Conservation (phyloP, 2,329 filamentous ascomycete species). For the Incumbomyces lentus region DNA sequence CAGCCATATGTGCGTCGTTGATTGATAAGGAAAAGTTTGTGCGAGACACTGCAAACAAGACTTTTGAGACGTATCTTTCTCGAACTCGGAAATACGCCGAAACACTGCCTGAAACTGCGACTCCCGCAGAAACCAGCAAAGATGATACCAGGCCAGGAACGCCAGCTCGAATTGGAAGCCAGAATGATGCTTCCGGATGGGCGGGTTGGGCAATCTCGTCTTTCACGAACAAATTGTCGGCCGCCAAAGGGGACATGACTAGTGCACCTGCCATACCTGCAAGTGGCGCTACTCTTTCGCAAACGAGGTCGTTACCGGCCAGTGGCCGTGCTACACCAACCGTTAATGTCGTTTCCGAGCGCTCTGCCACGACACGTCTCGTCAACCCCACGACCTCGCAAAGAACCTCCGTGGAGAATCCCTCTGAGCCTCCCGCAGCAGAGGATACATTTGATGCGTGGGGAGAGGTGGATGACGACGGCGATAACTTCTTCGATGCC, state of each 20-base stretch:
- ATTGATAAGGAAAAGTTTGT: slow-evolving; percentile 94
- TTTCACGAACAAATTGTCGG: slow-evolving; percentile 86
- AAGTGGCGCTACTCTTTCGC: slow-evolving; percentile 24
- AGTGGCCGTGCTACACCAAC: slow-evolving; percentile 26
- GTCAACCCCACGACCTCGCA: slow-evolving; percentile 10
- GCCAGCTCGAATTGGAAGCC: slow-evolving; percentile 61
- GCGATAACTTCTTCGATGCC: slow-evolving; percentile 38
- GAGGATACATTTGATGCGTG: slow-evolving; percentile 63
- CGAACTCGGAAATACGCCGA: slow-evolving; percentile 69
- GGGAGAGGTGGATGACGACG: slow-evolving; percentile 55
- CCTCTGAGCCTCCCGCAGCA: slow-evolving; percentile 37
- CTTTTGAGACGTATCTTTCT: slow-evolving; percentile 73
- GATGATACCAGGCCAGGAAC: slow-evolving; percentile 32
- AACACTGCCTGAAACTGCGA: slow-evolving; percentile 66
- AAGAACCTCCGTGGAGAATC: slow-evolving; percentile 13
- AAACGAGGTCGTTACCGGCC: slow-evolving; percentile 41
- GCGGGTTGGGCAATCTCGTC: slow-evolving; percentile 97
- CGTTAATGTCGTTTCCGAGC: slow-evolving; percentile 10
- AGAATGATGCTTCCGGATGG: slow-evolving; percentile 62
- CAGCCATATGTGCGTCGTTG: slow-evolving; percentile 69
- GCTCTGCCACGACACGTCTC: slow-evolving; percentile 7
- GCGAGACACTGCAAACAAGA: slow-evolving; percentile 82
- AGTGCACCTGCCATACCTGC: slow-evolving; percentile 38
- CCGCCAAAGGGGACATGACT: slow-evolving; percentile 79
- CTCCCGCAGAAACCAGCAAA: slow-evolving; percentile 54